These are phyloP conservation scores for Nothophoma quercina DNA, from an alignment of 2,329 filamentous ascomycete genomes.

Conservation along the genomic window DNA sequence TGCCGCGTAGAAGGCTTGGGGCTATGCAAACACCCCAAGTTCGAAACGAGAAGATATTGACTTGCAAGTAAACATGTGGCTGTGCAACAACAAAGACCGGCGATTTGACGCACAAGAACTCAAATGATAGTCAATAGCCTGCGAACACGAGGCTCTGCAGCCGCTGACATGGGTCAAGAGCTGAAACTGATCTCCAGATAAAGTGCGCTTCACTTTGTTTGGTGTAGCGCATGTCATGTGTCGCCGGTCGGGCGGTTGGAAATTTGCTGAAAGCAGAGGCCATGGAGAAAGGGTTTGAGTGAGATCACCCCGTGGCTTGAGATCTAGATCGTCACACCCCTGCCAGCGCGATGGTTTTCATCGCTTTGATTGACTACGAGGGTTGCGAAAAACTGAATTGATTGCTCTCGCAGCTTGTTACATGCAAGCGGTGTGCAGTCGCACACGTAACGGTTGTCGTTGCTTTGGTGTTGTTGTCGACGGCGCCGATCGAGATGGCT, in stretches of 20 bases:
- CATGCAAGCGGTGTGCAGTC: constrained; percentile 7
- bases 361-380: constrained; percentile 6
- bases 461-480: constrained; percentile 7
- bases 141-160: constrained; percentile 20
- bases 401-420: not conserved
- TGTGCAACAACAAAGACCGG: constrained; percentile 15
- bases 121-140: constrained; percentile 11
- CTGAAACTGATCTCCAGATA: constrained; percentile 20
- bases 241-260: constrained; percentile 13
- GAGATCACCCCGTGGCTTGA: constrained; percentile 21
- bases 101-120: not conserved
- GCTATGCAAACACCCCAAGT: no score
- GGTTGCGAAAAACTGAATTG: constrained; percentile 3
- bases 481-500: not conserved
- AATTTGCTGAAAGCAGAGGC: constrained; percentile 18
- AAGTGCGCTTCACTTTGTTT: no score
- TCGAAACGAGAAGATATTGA: no score
- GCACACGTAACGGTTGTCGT: constrained; percentile 11
- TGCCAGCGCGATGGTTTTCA: constrained; percentile 12
- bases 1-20: no score
- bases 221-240: constrained; percentile 19
- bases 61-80: constrained; percentile 18
- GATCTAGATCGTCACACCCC: constrained; percentile 23
- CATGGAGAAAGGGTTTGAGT: constrained; percentile 9
- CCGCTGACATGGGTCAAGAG: constrained; percentile 24